A percentile compares a stretch with the other conserved stretches of the same genome.
These are phyloP conservation scores for Calonectria leucothoes DNA, from an alignment of 2,329 filamentous ascomycete genomes.

Conservation along the genomic window DNA sequence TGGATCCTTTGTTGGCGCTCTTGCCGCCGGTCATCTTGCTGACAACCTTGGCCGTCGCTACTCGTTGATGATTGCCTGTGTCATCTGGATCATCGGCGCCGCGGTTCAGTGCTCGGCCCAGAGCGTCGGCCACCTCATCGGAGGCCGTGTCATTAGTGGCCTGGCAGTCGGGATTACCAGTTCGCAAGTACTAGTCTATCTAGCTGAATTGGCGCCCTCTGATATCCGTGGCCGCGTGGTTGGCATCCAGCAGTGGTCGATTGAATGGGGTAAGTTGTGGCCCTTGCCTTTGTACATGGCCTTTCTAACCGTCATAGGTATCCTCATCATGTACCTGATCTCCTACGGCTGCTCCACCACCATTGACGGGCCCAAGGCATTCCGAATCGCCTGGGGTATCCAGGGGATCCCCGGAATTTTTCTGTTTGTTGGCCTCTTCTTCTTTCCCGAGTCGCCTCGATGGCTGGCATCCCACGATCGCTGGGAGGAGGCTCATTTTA, in stretches of 20 bases:
- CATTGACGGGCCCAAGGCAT: slow-evolving; percentile 66
- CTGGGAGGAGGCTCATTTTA: slow-evolving; percentile 64
- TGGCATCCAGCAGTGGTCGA: slow-evolving; percentile 79
- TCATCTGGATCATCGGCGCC: slow-evolving; percentile 68
- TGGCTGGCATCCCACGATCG: slow-evolving; percentile 73
- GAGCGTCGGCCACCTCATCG: slow-evolving; percentile 66
- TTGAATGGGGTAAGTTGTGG: slow-evolving; percentile 63
- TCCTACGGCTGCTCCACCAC: slow-evolving; percentile 69
- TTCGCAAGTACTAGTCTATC: slow-evolving; percentile 75
- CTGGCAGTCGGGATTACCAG: slow-evolving; percentile 75
- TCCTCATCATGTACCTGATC: slow-evolving; percentile 78
- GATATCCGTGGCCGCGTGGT: slow-evolving; percentile 72
- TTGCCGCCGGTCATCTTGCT: slow-evolving; percentile 57
- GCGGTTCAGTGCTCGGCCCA: slow-evolving; percentile 69
- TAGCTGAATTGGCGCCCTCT: slow-evolving; percentile 73
- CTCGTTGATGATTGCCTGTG: slow-evolving; percentile 57
- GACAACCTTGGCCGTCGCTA: slow-evolving; percentile 59
- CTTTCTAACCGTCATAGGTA: slow-evolving; percentile 57
- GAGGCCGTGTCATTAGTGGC: slow-evolving; percentile 71
- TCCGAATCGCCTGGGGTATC: slow-evolving; percentile 73
- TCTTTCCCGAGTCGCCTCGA: slow-evolving; percentile 71
- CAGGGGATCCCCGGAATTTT: slow-evolving; percentile 71
- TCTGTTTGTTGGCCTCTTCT: slow-evolving; percentile 67
- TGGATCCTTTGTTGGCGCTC: slow-evolving; percentile 60
- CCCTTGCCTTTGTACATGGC: fast-evolving